phyloP scores from a whole-genome alignment of 2,329 filamentous ascomycete species.

The Aspergillus caelatus region DNA sequence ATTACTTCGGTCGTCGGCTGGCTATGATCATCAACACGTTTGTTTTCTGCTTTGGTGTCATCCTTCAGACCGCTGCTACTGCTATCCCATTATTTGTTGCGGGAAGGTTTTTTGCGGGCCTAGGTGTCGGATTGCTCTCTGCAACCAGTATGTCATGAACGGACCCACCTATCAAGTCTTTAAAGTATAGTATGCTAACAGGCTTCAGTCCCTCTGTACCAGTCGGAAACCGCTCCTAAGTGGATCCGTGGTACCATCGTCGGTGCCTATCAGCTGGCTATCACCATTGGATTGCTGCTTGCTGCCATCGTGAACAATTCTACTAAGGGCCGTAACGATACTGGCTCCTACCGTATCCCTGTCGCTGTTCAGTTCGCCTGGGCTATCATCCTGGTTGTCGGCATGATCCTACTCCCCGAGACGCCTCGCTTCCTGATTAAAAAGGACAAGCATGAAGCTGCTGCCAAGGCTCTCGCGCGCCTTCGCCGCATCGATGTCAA shows the following conservation, averaged over 20 bases:
- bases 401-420: slow-evolving; percentile 76
- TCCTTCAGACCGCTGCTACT: slow-evolving; percentile 37
- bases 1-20: slow-evolving; percentile 44
- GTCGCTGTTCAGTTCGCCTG: slow-evolving; percentile 79
- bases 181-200: slow-evolving; percentile 6
- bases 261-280: slow-evolving; percentile 77
- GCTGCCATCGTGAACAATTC: slow-evolving; percentile 74
- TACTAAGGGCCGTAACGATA: slow-evolving; percentile 63
- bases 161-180: background rate
- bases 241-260: slow-evolving; percentile 78
- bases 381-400: slow-evolving; percentile 72
- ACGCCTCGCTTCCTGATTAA: slow-evolving; percentile 84
- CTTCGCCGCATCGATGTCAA: slow-evolving; percentile 70
- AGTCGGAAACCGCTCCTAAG: slow-evolving; percentile 74
- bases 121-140: slow-evolving; percentile 75
- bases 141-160: slow-evolving; percentile 64
- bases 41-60: slow-evolving; percentile 40
- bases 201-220: slow-evolving; percentile 61
- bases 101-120: slow-evolving; percentile 52
- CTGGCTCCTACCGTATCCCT: slow-evolving; percentile 74
- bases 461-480: slow-evolving; percentile 62
- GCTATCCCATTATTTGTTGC: slow-evolving; percentile 45
- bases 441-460: slow-evolving; percentile 67
- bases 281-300: slow-evolving; percentile 74
- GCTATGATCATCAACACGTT: slow-evolving; percentile 42